Conservation (phyloP, 805 yeast genomes). For the Candida xiaguanensis region DNA sequence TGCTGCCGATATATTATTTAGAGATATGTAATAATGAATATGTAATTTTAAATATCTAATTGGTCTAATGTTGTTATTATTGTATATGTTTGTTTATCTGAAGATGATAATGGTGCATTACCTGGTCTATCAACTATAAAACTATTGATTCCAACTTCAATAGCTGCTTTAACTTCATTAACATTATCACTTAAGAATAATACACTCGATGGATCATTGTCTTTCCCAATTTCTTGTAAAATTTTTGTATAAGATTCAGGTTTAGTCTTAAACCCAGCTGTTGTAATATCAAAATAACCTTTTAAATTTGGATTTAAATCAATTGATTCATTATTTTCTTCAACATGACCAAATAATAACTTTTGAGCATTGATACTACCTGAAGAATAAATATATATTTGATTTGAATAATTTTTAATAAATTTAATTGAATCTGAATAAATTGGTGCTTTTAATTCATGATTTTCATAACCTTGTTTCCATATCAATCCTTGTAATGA, state of each 20-base stretch:
- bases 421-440: conserved; percentile 66
- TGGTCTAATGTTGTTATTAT: conserved; percentile 18
- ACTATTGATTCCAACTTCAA: conserved; percentile 56
- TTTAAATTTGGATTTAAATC: conserved; percentile 53
- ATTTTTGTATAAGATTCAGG: conserved; percentile 57
- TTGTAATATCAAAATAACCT: conserved; percentile 83
- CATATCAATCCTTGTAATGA: conserved; percentile 81
- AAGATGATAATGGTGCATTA: conserved; percentile 48
- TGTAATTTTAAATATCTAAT: conserved; percentile 5
- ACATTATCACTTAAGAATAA: conserved; percentile 80
- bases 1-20: conserved; percentile 87
- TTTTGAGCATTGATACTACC: conserved; percentile 89
- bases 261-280: conserved; percentile 71
- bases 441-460: conserved; percentile 73
- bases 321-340: conserved; percentile 20
- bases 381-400: conserved; percentile 75
- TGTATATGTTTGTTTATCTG: conserved; percentile 22
- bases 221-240: conserved; percentile 34
- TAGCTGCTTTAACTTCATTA: conserved; percentile 73
- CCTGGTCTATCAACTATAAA: conserved; percentile 71
- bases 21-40: conserved; percentile 29
- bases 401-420: conserved; percentile 40
- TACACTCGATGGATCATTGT: conserved; percentile 29
- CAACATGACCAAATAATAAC: conserved; percentile 65
- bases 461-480: conserved; percentile 75